phyloP scores from a whole-genome alignment of 805 yeast genomes.

The Cyberlindnera petersonii region DNA sequence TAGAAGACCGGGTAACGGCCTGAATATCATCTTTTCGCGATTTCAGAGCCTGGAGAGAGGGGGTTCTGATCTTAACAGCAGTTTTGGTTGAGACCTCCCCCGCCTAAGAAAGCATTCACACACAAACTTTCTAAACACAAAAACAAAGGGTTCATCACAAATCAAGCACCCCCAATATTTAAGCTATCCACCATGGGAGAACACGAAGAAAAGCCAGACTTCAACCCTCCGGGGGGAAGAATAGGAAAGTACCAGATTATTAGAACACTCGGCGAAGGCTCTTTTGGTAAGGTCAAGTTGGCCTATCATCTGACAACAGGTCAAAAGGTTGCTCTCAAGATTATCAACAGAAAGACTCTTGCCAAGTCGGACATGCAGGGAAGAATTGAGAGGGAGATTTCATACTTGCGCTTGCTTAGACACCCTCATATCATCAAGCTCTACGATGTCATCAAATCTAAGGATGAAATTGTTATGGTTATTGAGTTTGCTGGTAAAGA shows the following conservation, averaged over 20 bases:
- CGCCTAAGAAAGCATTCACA: too few relatives aligned
- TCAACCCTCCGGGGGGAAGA: slow-evolving; percentile 36
- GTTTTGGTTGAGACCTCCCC: too few relatives aligned
- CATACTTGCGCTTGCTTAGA: slow-evolving; percentile 79
- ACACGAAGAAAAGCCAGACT: slow-evolving; percentile 26
- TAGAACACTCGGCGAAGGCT: slow-evolving; percentile 92
- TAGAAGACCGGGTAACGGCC: too few relatives aligned
- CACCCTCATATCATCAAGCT: slow-evolving; percentile 96
- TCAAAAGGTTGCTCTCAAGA: slow-evolving; percentile 87
- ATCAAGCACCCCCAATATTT: too few relatives aligned
- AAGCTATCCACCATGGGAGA: slow-evolving; percentile 24
- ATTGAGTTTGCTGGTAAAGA: slow-evolving; percentile 97
- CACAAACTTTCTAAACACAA: background rate
- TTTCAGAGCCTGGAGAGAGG: too few relatives aligned
- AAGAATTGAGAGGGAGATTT: slow-evolving; percentile 88
- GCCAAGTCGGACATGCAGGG: slow-evolving; percentile 98
- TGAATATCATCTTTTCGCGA: too few relatives aligned
- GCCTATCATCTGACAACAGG: slow-evolving; percentile 89
- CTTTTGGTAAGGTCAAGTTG: slow-evolving; percentile 92
- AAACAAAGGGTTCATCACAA: too few relatives aligned
- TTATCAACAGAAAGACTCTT: slow-evolving; percentile 85
- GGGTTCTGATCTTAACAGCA: too few relatives aligned
- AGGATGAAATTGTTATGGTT: slow-evolving; percentile 95
- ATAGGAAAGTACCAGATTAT: slow-evolving; percentile 93
- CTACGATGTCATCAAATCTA: slow-evolving; percentile 91